These are phyloP conservation scores for Epichloe coenophiala DNA, from an alignment of 2,329 filamentous ascomycete species.

Conservation along the genomic window DNA sequence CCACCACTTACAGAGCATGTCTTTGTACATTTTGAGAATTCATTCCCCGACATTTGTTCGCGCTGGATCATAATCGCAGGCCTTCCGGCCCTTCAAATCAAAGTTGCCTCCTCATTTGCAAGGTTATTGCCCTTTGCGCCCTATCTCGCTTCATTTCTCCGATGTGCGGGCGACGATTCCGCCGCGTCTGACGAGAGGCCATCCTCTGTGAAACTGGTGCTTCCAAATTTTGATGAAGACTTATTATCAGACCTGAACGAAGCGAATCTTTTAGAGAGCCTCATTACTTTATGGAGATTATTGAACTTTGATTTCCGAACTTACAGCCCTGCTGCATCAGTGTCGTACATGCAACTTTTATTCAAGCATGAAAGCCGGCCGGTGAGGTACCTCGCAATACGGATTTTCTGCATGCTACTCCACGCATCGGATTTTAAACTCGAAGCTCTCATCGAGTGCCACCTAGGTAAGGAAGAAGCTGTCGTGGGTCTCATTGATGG, in stretches of 20 bases:
- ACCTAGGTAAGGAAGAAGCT: constrained; percentile 47
- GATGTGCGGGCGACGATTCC: constrained; percentile 23
- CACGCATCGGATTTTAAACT: constrained; percentile 67
- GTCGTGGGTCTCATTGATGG: constrained; percentile 66
- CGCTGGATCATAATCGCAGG: constrained; percentile 51
- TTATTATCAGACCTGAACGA: constrained; percentile 12
- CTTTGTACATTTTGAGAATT: constrained; percentile 58
- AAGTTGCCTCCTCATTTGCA: constrained; percentile 58
- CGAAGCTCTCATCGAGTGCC: constrained; percentile 53
- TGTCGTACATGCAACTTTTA: constrained; percentile 53
- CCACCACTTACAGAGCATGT: constrained; percentile 57
- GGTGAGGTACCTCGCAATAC: constrained; percentile 69
- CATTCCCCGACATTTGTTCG: constrained; percentile 73
- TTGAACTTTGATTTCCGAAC: constrained; percentile 59
- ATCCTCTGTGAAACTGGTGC: constrained; percentile 17
- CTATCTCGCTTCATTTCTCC: constrained; percentile 61
- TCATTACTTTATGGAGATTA: constrained; percentile 55
- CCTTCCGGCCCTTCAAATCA: constrained; percentile 23
- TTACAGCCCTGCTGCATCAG: constrained; percentile 52
- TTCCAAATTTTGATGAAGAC: constrained; percentile 16
- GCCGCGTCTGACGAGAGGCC: constrained; percentile 4
- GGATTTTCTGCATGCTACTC: constrained; percentile 67
- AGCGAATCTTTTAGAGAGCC: constrained; percentile 14
- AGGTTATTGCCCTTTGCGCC: constrained; percentile 72
- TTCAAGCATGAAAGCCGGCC: constrained; percentile 46